Percentiles rank a stretch among this genome's conserved stretches.
Conservation (phyloP, 2,329 filamentous ascomycete species). For the Triangularia setosa region DNA sequence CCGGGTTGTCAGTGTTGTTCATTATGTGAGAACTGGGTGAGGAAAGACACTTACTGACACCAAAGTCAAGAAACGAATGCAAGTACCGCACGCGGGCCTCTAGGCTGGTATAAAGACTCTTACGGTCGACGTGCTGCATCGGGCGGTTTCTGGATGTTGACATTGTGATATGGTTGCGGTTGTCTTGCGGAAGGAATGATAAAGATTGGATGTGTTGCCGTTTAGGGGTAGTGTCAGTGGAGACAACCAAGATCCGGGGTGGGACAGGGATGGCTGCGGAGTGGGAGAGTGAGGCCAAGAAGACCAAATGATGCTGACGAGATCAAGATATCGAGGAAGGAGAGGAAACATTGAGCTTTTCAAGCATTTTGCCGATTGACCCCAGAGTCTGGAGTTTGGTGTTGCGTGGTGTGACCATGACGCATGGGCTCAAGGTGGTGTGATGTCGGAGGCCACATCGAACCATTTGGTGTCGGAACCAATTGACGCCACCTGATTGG, state of each 20-base stretch:
- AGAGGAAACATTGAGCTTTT: constrained; percentile 4
- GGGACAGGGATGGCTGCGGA: neutral
- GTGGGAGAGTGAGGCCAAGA: neutral
- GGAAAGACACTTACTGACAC: constrained; percentile 50
- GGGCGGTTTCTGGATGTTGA: constrained; percentile 18
- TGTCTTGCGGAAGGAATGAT: neutral
- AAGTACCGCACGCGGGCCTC: constrained; percentile 68
- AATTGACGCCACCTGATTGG: neutral
- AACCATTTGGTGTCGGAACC: constrained; percentile 8
- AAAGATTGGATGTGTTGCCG: neutral
- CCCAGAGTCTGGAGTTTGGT: neutral
- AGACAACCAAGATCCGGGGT: neutral
- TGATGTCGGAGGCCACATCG: constrained; percentile 16
- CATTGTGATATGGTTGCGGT: constrained; percentile 17
- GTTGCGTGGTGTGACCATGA: constrained; percentile 18
- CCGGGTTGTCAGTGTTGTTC: neutral
- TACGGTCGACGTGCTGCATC: constrained; percentile 61
- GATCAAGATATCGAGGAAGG: neutral
- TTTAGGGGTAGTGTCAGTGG: neutral
- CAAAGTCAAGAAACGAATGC: constrained; percentile 73
- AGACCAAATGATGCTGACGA: constrained; percentile 3
- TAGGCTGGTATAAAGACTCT: constrained; percentile 67
- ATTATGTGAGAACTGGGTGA: neutral
- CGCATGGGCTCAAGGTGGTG: constrained; percentile 16
- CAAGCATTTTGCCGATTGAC: neutral